These are phyloP conservation scores for Avena atlantica DNA, from an alignment of 176 grass and related monocot species.

Conservation along the genomic window DNA sequence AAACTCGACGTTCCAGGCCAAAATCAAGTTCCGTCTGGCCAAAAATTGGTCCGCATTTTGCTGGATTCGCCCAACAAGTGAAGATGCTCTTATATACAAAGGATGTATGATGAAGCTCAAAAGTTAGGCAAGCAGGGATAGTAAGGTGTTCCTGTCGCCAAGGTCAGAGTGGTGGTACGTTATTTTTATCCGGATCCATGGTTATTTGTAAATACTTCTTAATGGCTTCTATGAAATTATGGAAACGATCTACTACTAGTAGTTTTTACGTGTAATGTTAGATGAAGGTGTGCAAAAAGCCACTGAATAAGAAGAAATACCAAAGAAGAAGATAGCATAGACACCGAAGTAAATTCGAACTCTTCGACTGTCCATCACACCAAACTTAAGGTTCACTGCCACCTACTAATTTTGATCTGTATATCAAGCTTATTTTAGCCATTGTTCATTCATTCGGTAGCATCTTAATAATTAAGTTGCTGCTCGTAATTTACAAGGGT, in stretches of 20 bases:
- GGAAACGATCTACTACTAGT: background rate
- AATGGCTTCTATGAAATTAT: background rate
- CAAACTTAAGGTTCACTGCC: constrained; percentile 79
- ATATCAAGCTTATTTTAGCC: constrained; percentile 17
- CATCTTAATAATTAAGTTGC: too few species aligned
- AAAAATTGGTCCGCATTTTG: too few species aligned
- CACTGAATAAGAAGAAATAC: constrained; percentile 95
- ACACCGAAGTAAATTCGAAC: constrained; percentile 62
- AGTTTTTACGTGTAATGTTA: constrained; percentile 11
- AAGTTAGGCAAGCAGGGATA: constrained; percentile 61
- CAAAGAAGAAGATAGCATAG: constrained; percentile 94
- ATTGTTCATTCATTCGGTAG: background rate
- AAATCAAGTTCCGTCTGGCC: too few species aligned
- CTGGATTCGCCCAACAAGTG: too few species aligned
- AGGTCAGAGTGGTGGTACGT: constrained; percentile 95
- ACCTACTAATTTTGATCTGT: constrained; percentile 26
- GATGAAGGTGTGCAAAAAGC: constrained; percentile 86
- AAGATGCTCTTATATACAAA: constrained; percentile 26
- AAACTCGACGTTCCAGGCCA: too few species aligned
- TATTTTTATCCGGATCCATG: constrained; percentile 13
- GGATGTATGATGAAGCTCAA: constrained; percentile 63
- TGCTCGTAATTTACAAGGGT: too few species aligned
- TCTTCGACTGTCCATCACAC: constrained; percentile 93
- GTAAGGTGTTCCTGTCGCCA: constrained; percentile 64
- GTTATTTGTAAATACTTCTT: constrained; percentile 18